Base-by-base conservation (phyloP, 1,139 yeast species). In the Suhomyces taliae region DNA sequence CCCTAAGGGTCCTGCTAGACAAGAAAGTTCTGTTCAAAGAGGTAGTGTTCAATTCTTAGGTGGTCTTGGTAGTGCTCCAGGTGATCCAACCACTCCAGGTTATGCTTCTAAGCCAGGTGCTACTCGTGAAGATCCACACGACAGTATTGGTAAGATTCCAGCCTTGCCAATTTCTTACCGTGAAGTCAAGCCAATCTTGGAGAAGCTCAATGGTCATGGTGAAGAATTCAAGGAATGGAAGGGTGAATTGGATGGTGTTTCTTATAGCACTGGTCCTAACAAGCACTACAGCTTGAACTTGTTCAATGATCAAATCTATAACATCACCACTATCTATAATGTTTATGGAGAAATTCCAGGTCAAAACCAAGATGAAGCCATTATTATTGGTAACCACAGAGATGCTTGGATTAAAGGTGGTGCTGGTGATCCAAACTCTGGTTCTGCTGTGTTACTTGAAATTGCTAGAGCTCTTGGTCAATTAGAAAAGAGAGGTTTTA, bases 51-150 rank as follows among this genome's bases (percentile, higher is more conserved):
- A 84, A 64, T 90, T 85, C 60, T 70, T 90, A 45, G 87, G 95
- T 2, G 79, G 78, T 40, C 70, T 75, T 6, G 76, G 74, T 9
- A 61, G 73, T 12, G 64, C 76, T 39, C 96, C 96, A 1, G 97
- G 97, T 42, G 97, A 90, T 61, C 97, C 97, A 37, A 83, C 95
- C 2, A 86, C 95, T 4, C 95, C 95, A 19, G 93, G 93, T 0
- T 83, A 82, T 57, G 83, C 95, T 6, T 83, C 90, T 37, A 83
- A 81, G 51, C 76, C 81, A 3, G 83, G 74, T 24, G 75, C 60
- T n/a, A 70, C 65, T 36, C 68, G 79, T 46, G 51, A 65, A 46
- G 78, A 73, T 43, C 80, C 80, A 1, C 66, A 72, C 51, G 51
- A 50, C 19, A 67, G 74, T 37, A 75, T 71, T 48, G 77, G 77